Evolutionary conservation across 148 eudicot genomes (phyloP), one percentile per base, ranked within the genome.

Genomic region (Diospyros kaki): DNA sequence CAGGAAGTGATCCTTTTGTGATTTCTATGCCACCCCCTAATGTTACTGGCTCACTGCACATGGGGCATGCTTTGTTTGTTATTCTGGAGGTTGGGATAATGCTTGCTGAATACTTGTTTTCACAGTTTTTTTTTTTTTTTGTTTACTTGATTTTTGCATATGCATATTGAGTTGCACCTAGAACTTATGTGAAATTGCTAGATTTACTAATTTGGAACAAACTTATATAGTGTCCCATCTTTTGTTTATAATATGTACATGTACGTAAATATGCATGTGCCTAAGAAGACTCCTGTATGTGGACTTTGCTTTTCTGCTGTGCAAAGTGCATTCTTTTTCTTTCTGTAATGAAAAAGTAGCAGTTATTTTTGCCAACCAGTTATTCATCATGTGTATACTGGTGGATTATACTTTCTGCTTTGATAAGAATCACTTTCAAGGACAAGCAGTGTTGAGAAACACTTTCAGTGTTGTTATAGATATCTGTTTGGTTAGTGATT

Each of bases 31-130:
- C 99, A 65, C 99, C 99, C 43, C 98, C 99, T 74, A 95, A 95
- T 83, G 98, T 95, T 42, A 95, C 99, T 39, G 99, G 99, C 76
- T 95, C 98, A 6, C 79, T 95, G 90, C 99, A 95, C 84, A 90
- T 95, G 93, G 99, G 99, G 66, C 99, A 95, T 88, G 99, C 98
- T n/a, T 90, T 95, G 98, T 95, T 95, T 88, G 99, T 95, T 68
- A 95, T 98, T 53, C 97, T 95, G 80, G 99, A 95, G 99, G 99
- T 95, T 81, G 78, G 76, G 89, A 41, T 39, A 43, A 5, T 78
- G 78, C 46, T 56, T 75, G 43, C 58, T 71, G 64, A 62, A 5
- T 45, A 40, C 42, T 65, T 61, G 44, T 67, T 69, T 55, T 18
- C 50, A 17, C 6, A 1, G 4, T 15, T 60, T 59, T 71, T 62